These are phyloP conservation scores for Umbelopsis sp. DNA, from an alignment of 192 early-diverging fungal genomes.

Conservation along the genomic window DNA sequence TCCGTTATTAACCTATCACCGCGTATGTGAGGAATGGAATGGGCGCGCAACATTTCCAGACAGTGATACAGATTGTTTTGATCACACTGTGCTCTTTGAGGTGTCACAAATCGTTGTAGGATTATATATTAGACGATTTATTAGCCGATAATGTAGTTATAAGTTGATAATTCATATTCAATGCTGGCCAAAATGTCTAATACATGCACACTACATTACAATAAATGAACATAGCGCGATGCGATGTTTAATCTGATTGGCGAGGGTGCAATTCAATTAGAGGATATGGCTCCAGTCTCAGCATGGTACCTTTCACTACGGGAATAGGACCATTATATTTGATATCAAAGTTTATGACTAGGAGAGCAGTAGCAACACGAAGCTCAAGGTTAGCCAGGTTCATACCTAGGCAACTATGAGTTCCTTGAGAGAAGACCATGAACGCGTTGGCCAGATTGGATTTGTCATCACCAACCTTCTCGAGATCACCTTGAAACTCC, in stretches of 20 bases:
- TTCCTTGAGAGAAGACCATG: constrained; percentile 10
- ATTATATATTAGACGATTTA: no score
- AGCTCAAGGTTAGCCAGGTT: constrained; percentile 16
- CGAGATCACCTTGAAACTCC: background rate
- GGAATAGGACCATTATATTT: background rate
- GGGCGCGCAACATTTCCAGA: no score
- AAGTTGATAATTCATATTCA: no score
- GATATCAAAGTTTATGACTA: constrained; percentile 1
- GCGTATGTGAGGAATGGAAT: no score
- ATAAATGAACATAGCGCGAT: no score
- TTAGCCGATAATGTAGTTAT: no score
- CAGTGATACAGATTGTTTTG: no score
- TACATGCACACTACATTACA: no score
- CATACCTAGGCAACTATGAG: constrained; percentile 12
- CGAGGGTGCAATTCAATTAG: background rate
- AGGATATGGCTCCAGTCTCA: background rate
- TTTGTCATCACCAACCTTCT: background rate
- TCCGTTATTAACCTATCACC: no score
- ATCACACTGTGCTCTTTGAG: no score
- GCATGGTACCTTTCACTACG: background rate
- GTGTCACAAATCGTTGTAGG: no score
- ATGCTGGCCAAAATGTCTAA: no score
- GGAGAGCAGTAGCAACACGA: constrained; percentile 1
- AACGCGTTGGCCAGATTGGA: background rate
- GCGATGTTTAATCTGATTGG: background rate